Percentiles rank a stretch among this genome's conserved stretches.
These are phyloP conservation scores for Seminavis robusta DNA, from an alignment of 108 stramenopile species.

Conservation along the genomic window DNA sequence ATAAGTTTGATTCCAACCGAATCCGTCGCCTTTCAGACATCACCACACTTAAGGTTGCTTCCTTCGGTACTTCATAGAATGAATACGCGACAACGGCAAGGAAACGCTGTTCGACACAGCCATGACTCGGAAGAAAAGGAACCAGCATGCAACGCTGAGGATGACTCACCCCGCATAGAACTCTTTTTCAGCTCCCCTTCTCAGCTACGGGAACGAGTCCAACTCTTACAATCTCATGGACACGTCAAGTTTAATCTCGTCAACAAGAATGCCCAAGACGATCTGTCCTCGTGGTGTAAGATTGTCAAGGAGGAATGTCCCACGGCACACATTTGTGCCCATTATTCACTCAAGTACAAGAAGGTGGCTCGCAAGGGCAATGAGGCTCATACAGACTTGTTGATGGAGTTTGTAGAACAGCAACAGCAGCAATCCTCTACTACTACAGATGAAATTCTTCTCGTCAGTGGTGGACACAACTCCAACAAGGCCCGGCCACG, in stretches of 20 bases:
- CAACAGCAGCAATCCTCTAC: no score
- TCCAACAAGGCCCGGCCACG: no score
- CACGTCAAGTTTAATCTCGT: slow-evolving; percentile 39
- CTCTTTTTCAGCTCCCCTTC: slow-evolving; percentile 35
- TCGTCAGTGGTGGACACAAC: slow-evolving; percentile 24
- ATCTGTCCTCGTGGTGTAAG: slow-evolving; percentile 18
- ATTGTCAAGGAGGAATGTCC: slow-evolving; percentile 12
- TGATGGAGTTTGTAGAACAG: background rate
- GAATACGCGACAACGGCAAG: no score
- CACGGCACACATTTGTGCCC: slow-evolving; percentile 15
- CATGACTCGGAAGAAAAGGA: no score
- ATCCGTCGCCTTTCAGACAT: no score
- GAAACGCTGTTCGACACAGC: no score
- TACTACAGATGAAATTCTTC: slow-evolving; percentile 13
- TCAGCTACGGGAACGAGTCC: slow-evolving; percentile 32
- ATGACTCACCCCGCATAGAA: no score
- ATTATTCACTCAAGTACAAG: slow-evolving; percentile 42
- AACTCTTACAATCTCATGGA: slow-evolving; percentile 20
- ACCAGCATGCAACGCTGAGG: no score
- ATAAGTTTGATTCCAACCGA: no score
- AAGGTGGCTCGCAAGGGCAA: slow-evolving; percentile 12
- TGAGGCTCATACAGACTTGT: background rate
- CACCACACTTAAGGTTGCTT: no score
- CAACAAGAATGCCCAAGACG: slow-evolving; percentile 43
- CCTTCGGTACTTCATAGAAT: no score